phyloP scores from a whole-genome alignment of 2,329 filamentous ascomycete species.

The Colletotrichum salicis region DNA sequence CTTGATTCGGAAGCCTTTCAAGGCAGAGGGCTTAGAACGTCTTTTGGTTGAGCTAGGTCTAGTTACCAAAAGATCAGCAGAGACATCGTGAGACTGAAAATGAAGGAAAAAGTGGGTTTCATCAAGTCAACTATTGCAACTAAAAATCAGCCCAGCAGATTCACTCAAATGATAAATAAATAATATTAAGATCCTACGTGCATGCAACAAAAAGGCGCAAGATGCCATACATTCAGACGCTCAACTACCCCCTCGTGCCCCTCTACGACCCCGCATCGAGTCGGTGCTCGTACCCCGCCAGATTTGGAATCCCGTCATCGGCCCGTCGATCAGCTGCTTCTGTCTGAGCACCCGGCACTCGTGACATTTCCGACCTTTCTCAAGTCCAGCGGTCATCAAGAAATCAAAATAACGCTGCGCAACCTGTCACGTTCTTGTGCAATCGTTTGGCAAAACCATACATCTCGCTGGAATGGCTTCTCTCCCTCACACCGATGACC shows the following conservation, averaged over 20 bases:
- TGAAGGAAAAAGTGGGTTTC: not conserved
- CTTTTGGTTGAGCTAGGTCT: not conserved
- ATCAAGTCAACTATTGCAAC: not conserved
- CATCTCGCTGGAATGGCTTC: not conserved
- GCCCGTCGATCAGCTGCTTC: not conserved
- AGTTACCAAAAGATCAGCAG: not conserved
- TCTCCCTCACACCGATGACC: not conserved
- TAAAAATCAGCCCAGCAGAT: not conserved
- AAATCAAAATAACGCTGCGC: not conserved
- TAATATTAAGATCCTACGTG: not conserved
- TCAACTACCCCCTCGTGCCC: too few species aligned
- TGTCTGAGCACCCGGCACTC: not conserved
- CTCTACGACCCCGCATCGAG: not conserved
- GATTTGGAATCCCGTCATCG: not conserved
- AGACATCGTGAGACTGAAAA: not conserved
- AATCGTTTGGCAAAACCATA: not conserved
- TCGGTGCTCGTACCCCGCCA: not conserved
- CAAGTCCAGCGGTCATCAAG: not conserved
- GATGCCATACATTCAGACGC: not conserved
- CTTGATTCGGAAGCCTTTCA: not conserved
- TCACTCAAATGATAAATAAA: not conserved
- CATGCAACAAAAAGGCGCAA: not conserved
- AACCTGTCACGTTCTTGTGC: not conserved
- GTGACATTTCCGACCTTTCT: not conserved
- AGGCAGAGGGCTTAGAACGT: not conserved